Evolutionary conservation across 2,329 filamentous ascomycete genomes (phyloP).

Genomic region (Curvularia lunata): DNA sequence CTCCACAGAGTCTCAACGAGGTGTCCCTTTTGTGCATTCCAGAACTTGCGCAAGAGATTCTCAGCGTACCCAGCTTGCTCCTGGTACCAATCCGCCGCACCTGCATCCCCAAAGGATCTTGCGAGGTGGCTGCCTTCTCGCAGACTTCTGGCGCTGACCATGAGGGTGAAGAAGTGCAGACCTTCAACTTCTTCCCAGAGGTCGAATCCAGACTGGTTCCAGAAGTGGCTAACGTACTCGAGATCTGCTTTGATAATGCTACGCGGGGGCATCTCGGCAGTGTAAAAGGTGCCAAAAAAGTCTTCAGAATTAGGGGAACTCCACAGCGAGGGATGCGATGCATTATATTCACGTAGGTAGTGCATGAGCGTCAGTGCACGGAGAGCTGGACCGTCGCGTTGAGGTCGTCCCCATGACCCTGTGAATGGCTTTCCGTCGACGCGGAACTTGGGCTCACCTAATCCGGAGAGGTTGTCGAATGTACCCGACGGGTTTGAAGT

Average conservation of each 20-base stretch:
- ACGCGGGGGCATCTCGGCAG: slow-evolving; percentile 44
- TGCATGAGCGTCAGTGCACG: slow-evolving; percentile 52
- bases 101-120: slow-evolving; percentile 42
- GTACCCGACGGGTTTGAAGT: slow-evolving; percentile 49
- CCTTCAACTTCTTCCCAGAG: slow-evolving; percentile 56
- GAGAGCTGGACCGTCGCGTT: slow-evolving; percentile 54
- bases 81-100: slow-evolving; percentile 49
- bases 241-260: slow-evolving; percentile 55
- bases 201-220: slow-evolving; percentile 53
- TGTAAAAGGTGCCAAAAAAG: slow-evolving; percentile 48
- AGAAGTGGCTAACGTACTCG: slow-evolving; percentile 53
- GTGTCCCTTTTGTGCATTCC: slow-evolving; percentile 47
- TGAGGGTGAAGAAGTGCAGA: slow-evolving; percentile 51
- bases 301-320: slow-evolving; percentile 28
- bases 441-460: slow-evolving; percentile 55
- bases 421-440: slow-evolving; percentile 48
- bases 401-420: slow-evolving; percentile 52
- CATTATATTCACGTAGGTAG: slow-evolving; percentile 51
- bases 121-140: slow-evolving; percentile 46
- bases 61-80: slow-evolving; percentile 47
- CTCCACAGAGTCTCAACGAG: slow-evolving; percentile 47
- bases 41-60: slow-evolving; percentile 45
- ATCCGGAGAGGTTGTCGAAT: slow-evolving; percentile 45
- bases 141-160: slow-evolving; percentile 48
- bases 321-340: slow-evolving; percentile 49